A percentile compares a stretch with the other conserved stretches of the same genome.
Conservation (phyloP, 2,329 filamentous ascomycete species). For the Claviceps humidiphila region DNA sequence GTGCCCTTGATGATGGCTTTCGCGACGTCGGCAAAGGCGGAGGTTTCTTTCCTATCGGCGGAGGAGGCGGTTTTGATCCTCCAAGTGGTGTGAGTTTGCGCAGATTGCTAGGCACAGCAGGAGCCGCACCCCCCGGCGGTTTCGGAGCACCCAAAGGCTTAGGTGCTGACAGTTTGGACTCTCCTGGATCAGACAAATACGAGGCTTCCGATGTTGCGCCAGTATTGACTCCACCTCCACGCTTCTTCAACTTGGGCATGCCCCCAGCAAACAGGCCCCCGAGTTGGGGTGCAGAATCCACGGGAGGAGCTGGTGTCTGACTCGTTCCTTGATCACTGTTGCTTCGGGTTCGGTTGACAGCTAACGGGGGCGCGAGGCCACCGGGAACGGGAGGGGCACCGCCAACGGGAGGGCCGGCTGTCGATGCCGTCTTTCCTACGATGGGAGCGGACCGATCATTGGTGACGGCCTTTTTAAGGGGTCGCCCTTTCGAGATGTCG, state of each 20-base stretch:
- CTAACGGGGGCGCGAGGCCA: constrained; percentile 58
- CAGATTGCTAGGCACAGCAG: constrained; percentile 43
- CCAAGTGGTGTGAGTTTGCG: constrained; percentile 39
- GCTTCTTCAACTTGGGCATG: constrained; percentile 89
- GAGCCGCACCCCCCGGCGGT: constrained; percentile 44
- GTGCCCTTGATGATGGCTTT: constrained; percentile 35
- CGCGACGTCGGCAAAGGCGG: constrained; percentile 48
- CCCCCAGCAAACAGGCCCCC: constrained; percentile 83
- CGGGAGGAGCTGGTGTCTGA: constrained; percentile 25
- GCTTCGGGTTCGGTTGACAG: constrained; percentile 60
- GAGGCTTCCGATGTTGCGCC: constrained; percentile 46
- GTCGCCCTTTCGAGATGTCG: constrained; percentile 73
- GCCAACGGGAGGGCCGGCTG: constrained; percentile 47
- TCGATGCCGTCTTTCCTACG: constrained; percentile 27
- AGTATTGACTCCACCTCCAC: constrained; percentile 66
- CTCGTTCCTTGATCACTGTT: constrained; percentile 61
- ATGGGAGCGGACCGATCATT: constrained; percentile 84
- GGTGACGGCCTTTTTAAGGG: constrained; percentile 73
- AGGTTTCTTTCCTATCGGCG: constrained; percentile 64
- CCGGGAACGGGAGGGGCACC: constrained; percentile 67
- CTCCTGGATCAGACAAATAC: constrained; percentile 66
- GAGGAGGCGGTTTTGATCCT: constrained; percentile 43
- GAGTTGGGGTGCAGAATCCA: constrained; percentile 58
- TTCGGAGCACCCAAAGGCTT: constrained; percentile 45
- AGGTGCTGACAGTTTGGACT: constrained; percentile 16